phyloP scores from a whole-genome alignment of 2,329 filamentous ascomycete species.

The Trichothecium roseum region DNA sequence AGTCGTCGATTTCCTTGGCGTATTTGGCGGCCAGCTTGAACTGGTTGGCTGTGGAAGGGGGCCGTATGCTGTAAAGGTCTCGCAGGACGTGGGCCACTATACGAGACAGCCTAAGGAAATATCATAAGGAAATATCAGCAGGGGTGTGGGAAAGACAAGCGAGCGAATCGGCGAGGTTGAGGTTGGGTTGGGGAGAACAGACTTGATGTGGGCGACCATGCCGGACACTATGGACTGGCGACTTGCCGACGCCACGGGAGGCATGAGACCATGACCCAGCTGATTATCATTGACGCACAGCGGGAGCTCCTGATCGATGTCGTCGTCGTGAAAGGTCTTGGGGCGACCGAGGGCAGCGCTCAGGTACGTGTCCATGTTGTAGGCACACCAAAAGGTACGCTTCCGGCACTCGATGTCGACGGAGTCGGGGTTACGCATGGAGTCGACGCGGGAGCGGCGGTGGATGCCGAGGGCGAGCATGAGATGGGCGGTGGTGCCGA shows the following conservation, averaged over 20 bases:
- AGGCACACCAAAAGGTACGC: conserved; percentile 52
- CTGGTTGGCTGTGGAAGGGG: conserved; percentile 14
- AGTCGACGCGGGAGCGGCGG: conserved; percentile 14
- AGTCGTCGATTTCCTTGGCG: conserved; percentile 19
- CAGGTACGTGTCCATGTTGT: conserved; percentile 54
- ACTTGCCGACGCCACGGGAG: neutral
- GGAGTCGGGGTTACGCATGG: conserved; percentile 12
- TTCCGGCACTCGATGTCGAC: conserved; percentile 27
- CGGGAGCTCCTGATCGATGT: conserved; percentile 53
- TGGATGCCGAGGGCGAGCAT: conserved; percentile 29
- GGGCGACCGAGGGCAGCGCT: conserved; percentile 52
- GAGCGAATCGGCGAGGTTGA: neutral
- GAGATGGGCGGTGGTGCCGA: conserved; percentile 26
- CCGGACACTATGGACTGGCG: conserved; percentile 18
- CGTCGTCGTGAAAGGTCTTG: conserved; percentile 51
- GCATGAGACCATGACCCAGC: conserved; percentile 17
- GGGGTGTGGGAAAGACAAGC: too few species aligned
- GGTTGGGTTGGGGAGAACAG: too few species aligned
- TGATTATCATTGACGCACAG: conserved; percentile 40
- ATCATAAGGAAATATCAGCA: neutral
- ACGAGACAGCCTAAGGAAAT: conserved; percentile 13
- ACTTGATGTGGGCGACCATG: conserved; percentile 22
- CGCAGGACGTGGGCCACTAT: conserved; percentile 22
- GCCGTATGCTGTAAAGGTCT: conserved; percentile 22
- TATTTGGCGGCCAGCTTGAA: conserved; percentile 17